phyloP scores from a whole-genome alignment of 2,329 filamentous ascomycete genomes.

The Sporothrix schenckii region DNA sequence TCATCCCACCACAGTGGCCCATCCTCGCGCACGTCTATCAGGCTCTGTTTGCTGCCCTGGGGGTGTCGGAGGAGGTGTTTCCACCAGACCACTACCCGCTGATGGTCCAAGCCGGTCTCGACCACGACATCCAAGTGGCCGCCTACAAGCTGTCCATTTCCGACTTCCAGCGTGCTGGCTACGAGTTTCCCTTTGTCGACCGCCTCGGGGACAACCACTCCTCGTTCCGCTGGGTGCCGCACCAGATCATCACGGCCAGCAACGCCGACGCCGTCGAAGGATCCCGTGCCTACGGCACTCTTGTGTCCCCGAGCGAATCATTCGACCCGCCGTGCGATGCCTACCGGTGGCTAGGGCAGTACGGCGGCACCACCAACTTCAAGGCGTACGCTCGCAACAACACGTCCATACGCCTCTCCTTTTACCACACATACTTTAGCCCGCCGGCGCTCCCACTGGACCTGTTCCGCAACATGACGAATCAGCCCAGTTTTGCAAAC shows the following conservation, averaged over 20 bases:
- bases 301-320: constrained; percentile 45
- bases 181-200: constrained; percentile 61
- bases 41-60: constrained; percentile 51
- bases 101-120: constrained; percentile 53
- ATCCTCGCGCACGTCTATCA: constrained; percentile 56
- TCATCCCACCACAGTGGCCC: constrained; percentile 53
- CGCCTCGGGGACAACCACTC: constrained; percentile 54
- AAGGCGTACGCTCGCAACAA: not conserved
- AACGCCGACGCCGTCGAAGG: constrained; percentile 51
- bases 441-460: constrained; percentile 44
- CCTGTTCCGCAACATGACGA: constrained; percentile 56
- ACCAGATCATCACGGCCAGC: constrained; percentile 51
- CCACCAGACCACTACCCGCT: constrained; percentile 57
- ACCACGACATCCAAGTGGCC: constrained; percentile 54
- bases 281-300: constrained; percentile 50
- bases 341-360: constrained; percentile 41
- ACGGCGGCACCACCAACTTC: constrained; percentile 1
- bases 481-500: constrained; percentile 59
- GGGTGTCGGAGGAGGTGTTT: constrained; percentile 35
- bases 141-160: constrained; percentile 47
- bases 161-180: constrained; percentile 54
- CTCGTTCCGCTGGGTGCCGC: constrained; percentile 55
- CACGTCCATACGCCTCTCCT: not conserved
- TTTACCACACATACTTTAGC: constrained; percentile 9
- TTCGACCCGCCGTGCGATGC: constrained; percentile 56